Percentiles rank a stretch among this genome's conserved stretches.
Conservation (phyloP, 2,329 filamentous ascomycete species). For the Setomelanomma holmii region DNA sequence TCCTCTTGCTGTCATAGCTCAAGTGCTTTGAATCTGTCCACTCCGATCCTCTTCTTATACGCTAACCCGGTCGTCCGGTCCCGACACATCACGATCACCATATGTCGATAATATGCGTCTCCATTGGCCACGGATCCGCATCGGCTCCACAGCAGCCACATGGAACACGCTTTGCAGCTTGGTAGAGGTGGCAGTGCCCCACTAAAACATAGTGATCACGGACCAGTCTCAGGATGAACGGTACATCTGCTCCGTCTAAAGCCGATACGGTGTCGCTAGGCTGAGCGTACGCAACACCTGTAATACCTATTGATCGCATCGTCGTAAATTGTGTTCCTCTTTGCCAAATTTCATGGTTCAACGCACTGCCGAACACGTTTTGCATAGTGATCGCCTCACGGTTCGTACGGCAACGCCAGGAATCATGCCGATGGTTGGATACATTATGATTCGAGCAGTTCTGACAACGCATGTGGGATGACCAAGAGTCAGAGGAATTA, state of each 20-base stretch:
- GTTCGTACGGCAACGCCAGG: too few relatives aligned
- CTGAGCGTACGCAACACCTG: background rate
- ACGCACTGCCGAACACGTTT: too few relatives aligned
- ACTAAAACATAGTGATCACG: constrained; percentile 14
- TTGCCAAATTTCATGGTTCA: too few relatives aligned
- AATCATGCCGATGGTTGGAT: too few relatives aligned
- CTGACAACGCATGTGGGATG: too few relatives aligned
- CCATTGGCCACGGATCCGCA: constrained; percentile 10
- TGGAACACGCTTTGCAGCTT: constrained; percentile 3
- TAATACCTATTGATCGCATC: background rate
- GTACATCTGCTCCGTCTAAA: constrained; percentile 9
- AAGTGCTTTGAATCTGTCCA: background rate
- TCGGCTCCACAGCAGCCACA: constrained; percentile 14
- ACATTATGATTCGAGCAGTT: too few relatives aligned
- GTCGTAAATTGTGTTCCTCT: too few relatives aligned
- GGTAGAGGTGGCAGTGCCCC: constrained; percentile 19
- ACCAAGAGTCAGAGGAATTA: too few relatives aligned
- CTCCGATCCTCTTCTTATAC: background rate
- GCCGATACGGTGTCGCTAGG: constrained; percentile 14
- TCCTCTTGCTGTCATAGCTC: too few relatives aligned
- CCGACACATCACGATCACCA: constrained; percentile 6
- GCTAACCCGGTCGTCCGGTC: background rate
- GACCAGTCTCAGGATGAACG: constrained; percentile 11
- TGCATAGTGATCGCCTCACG: too few relatives aligned
- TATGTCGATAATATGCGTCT: constrained; percentile 17